Base-by-base conservation (phyloP, 805 yeast species). In the Hermanozyma aechmeae region DNA sequence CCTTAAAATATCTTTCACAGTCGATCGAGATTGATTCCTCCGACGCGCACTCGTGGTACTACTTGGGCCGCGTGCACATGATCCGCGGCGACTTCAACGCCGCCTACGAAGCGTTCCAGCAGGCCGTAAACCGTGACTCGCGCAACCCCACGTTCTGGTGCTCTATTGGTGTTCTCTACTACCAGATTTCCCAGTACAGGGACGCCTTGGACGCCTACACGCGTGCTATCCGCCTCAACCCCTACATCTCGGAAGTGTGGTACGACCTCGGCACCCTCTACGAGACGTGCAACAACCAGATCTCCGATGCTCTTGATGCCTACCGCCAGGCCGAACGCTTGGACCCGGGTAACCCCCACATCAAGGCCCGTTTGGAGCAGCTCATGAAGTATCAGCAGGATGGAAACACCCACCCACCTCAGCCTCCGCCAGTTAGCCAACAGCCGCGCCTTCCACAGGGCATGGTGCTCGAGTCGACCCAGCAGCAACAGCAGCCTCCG, bases 71-170 rank as follows among this genome's bases (percentile, higher is more conserved):
- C 42, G 94, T 93, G 39, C 94, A 89, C 62, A 89, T 92, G 97
- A 79, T 95, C 23, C 75, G 89, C 47, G 86, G 83, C 40, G 95
- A 89, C 54, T 92, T 86, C 61, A 80, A 92, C 35, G 86, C 92
- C 28, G 97, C 98, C 2, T 92, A 89, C 57, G 97, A 92, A 51
- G 93, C 96, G 0, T 92, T 89, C 72, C 98, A 92, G 61, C 96
- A 87, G 53, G 97, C 97, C 9, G 98, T 92, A 34, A 92, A 92
- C 55, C 73, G 96, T 39, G 97, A 92, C 56, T 80, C 94, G 22
- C 73, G 96, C 53, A 92, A 92, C 55, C 97, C 98, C 33, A 92
- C 96, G 2, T 92, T 92, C 65, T 92, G 98, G 98, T 82, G 93
- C 45, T 79, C 87, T 19, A 81, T 82, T 47, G 98, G 98, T 53